Conservation (phyloP, 805 yeast genomes). For the Scheffersomyces amazonensis region DNA sequence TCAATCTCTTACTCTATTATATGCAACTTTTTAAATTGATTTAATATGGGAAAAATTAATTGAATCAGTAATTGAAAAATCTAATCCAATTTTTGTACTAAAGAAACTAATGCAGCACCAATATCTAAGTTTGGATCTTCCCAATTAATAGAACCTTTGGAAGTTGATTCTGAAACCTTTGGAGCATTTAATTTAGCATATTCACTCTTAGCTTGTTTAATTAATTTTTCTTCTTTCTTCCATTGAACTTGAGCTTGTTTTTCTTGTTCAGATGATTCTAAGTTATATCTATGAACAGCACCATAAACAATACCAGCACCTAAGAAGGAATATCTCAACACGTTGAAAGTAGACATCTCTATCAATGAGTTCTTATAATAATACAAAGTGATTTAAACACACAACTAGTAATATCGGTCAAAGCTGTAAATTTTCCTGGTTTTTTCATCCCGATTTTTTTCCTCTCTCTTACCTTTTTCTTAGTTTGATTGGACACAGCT, state of each 20-base stretch:
- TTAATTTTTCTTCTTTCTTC: constrained; percentile 67
- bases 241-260: constrained; percentile 57
- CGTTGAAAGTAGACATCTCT: constrained; percentile 53
- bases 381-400: too few relatives aligned
- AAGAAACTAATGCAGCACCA: constrained; percentile 64
- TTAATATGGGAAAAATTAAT: too few relatives aligned
- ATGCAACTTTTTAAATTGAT: too few relatives aligned
- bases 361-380: too few relatives aligned
- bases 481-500: too few relatives aligned
- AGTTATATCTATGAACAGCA: constrained; percentile 72
- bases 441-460: too few relatives aligned
- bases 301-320: constrained; percentile 90
- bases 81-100: constrained; percentile 53
- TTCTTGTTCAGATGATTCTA: constrained; percentile 58
- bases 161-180: constrained; percentile 35
- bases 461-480: too few relatives aligned
- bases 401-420: too few relatives aligned
- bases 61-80: constrained; percentile 1
- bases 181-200: constrained; percentile 61
- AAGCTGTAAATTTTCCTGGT: too few relatives aligned
- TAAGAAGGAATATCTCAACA: constrained; percentile 89
- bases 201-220: constrained; percentile 86
- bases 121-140: constrained; percentile 91
- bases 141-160: constrained; percentile 59
- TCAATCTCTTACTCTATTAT: too few relatives aligned